A percentile compares a stretch with the other conserved stretches of the same genome.
Conservation (phyloP, 2,329 filamentous ascomycete genomes). For the Apiospora marii region DNA sequence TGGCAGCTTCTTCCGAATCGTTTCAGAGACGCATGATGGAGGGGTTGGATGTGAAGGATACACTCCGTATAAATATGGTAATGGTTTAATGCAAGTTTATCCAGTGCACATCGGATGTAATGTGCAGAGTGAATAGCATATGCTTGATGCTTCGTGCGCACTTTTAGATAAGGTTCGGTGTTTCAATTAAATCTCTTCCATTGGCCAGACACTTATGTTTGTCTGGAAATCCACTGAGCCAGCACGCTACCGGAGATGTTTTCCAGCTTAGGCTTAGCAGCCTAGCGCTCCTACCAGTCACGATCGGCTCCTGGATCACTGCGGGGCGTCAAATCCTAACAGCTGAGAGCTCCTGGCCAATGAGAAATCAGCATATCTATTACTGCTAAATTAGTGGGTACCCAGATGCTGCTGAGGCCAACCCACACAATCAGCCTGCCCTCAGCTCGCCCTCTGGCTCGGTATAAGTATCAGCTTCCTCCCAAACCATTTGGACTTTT, state of each 20-base stretch:
- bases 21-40: background rate
- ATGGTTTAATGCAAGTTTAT: background rate
- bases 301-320: background rate
- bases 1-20: background rate
- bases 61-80: background rate
- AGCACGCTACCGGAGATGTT: background rate
- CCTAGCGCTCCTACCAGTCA: background rate
- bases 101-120: background rate
- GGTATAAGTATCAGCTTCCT: background rate
- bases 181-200: background rate
- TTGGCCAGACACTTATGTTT: background rate
- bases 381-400: background rate
- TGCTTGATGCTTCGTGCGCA: too few species aligned
- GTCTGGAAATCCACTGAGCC: background rate
- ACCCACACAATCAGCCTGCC: background rate
- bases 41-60: background rate
- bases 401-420: background rate
- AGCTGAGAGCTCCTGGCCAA: background rate
- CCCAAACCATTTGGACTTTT: constrained; percentile 2
- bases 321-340: background rate
- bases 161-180: background rate
- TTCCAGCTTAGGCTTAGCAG: background rate
- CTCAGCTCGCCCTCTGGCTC: background rate
- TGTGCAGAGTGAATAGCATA: too few species aligned
- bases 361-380: background rate